Conservation (phyloP, 2,329 filamentous ascomycete species). For the Cladorrhinum sp. region DNA sequence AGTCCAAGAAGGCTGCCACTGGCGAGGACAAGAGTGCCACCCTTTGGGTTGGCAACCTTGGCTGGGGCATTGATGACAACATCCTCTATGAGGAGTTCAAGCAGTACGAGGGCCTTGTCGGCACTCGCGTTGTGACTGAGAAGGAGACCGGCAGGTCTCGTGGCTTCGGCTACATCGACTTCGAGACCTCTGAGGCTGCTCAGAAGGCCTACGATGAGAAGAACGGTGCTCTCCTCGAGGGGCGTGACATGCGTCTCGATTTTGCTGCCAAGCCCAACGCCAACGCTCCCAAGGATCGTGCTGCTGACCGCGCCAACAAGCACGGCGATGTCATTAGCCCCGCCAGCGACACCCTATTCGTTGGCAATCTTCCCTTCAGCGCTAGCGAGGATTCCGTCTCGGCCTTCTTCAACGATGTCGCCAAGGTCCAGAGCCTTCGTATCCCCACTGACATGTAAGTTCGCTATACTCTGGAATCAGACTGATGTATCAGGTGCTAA, state of each 20-base stretch:
- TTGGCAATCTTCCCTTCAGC: slow-evolving; percentile 87
- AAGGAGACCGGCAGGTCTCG: slow-evolving; percentile 77
- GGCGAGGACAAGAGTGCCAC: slow-evolving; percentile 54
- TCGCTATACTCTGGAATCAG: background rate
- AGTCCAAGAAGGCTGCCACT: slow-evolving; percentile 62
- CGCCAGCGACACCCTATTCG: slow-evolving; percentile 82
- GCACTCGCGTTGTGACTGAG: slow-evolving; percentile 80
- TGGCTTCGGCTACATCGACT: slow-evolving; percentile 93
- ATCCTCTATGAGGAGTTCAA: slow-evolving; percentile 79
- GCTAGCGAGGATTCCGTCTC: slow-evolving; percentile 72
- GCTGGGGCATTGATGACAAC: slow-evolving; percentile 87
- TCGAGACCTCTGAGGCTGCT: slow-evolving; percentile 55
- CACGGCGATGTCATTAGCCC: slow-evolving; percentile 79
- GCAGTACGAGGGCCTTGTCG: slow-evolving; percentile 67
- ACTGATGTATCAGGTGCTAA: slow-evolving; percentile 30
- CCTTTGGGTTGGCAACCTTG: slow-evolving; percentile 85
- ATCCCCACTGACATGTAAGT: slow-evolving; percentile 79
- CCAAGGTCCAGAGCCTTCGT: slow-evolving; percentile 72
- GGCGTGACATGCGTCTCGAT: slow-evolving; percentile 38
- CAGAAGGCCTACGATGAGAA: slow-evolving; percentile 40
- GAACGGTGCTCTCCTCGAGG: slow-evolving; percentile 36
- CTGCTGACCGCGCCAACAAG: slow-evolving; percentile 60
- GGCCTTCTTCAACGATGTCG: slow-evolving; percentile 69
- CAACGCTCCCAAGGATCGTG: slow-evolving; percentile 44
- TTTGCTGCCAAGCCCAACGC: slow-evolving; percentile 36